phyloP scores from a whole-genome alignment of 1,284 basidiomycete species.

The Schizopora paradoxa region DNA sequence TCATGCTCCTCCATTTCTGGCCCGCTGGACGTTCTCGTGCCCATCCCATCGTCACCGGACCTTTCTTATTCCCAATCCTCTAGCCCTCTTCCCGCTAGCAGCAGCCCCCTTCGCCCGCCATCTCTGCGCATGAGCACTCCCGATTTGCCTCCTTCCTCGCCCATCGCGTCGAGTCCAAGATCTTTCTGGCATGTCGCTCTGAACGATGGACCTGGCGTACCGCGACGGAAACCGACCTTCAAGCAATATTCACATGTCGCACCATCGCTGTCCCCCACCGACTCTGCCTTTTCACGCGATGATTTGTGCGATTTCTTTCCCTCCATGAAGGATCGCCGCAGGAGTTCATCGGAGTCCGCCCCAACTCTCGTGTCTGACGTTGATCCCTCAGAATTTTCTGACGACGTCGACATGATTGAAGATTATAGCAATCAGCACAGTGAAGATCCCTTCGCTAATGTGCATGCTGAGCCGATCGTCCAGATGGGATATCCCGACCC shows the following conservation, averaged over 20 bases:
- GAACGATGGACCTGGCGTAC: constrained; percentile 16
- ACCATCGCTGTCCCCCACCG: too few species aligned
- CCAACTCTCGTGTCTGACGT: constrained; percentile 14
- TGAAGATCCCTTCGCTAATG: constrained; percentile 4
- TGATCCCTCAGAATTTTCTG: constrained; percentile 16
- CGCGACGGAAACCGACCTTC: constrained; percentile 11
- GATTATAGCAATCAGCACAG: neutral
- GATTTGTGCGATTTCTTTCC: too few species aligned
- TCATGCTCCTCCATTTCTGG: constrained; percentile 3
- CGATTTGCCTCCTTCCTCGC: constrained; percentile 16
- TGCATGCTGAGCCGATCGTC: neutral
- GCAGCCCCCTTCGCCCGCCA: constrained; percentile 13
- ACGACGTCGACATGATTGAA: constrained; percentile 7
- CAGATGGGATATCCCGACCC: constrained; percentile 2
- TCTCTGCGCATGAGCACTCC: constrained; percentile 7
- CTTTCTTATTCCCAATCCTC: constrained; percentile 11
- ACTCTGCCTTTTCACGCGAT: constrained; percentile 8
- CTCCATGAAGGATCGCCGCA: constrained; percentile 3
- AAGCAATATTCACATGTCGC: too few species aligned
- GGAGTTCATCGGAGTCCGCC: constrained; percentile 9
- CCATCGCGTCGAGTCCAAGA: constrained; percentile 16
- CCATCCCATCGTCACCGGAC: constrained; percentile 8
- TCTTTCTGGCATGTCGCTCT: constrained; percentile 17
- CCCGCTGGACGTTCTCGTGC: constrained; percentile 2
- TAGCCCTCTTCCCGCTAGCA: constrained; percentile 4